A percentile compares a stretch with the other conserved stretches of the same genome.
These are phyloP conservation scores for Zanthoxylum bungeanum DNA, from an alignment of 345 rosid species.

Conservation along the genomic window DNA sequence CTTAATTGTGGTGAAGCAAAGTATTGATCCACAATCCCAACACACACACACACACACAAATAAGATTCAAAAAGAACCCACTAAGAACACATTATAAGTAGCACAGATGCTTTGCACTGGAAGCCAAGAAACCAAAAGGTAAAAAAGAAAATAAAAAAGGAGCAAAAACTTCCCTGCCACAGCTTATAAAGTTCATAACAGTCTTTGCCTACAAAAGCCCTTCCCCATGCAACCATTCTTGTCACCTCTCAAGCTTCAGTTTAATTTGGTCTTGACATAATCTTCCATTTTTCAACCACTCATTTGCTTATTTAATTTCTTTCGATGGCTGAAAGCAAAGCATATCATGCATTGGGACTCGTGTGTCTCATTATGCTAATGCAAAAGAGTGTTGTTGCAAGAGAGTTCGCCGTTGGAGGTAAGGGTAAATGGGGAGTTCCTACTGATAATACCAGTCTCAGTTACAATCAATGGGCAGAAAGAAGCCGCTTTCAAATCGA, in stretches of 20 bases:
- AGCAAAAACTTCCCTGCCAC: slow-evolving; percentile 56
- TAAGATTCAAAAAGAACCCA: neutral
- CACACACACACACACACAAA: neutral
- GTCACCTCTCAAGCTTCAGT: slow-evolving; percentile 14
- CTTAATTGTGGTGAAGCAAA: slow-evolving; percentile 31
- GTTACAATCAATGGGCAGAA: no score
- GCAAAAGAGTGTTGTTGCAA: slow-evolving; percentile 42
- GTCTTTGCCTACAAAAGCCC: slow-evolving; percentile 59
- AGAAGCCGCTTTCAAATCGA: slow-evolving; percentile 66
- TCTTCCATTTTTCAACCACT: no score
- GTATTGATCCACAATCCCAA: slow-evolving; percentile 24
- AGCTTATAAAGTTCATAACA: slow-evolving; percentile 30
- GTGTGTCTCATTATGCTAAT: slow-evolving; percentile 37
- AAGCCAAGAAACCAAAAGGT: slow-evolving; percentile 50
- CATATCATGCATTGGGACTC: slow-evolving; percentile 30
- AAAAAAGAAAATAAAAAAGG: slow-evolving; percentile 32
- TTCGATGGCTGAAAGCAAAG: no score
- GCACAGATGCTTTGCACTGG: slow-evolving; percentile 60
- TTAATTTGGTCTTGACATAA: no score
- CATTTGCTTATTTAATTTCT: no score
- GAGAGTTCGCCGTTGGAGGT: slow-evolving; percentile 59
- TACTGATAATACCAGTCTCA: no score
- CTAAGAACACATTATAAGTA: neutral
- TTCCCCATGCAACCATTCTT: slow-evolving; percentile 16
- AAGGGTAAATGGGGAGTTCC: slow-evolving; percentile 60